Evolutionary conservation across 345 rosid species (phyloP).

Genomic region (Hibiscus syriacus): DNA sequence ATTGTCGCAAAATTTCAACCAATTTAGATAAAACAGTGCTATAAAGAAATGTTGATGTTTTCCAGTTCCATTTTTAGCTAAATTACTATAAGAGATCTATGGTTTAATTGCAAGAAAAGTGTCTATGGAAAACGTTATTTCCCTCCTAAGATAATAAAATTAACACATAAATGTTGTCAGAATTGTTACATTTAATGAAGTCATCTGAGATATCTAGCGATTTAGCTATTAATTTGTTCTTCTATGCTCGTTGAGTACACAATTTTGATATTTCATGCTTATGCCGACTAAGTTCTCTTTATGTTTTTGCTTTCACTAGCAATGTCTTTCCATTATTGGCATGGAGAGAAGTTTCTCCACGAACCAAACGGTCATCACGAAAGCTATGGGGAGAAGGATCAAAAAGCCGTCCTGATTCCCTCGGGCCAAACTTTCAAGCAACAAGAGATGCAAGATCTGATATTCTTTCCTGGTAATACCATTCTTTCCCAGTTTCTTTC

Average conservation of each 20-base stretch:
- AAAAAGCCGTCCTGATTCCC: conserved; percentile 24
- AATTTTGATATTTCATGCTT: neutral
- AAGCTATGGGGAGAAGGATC: conserved; percentile 53
- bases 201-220: neutral
- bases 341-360: conserved; percentile 62
- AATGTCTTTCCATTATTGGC: conserved; percentile 55
- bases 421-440: conserved; percentile 23
- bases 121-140: neutral
- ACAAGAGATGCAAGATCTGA: conserved; percentile 44
- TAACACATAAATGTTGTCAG: too few relatives aligned
- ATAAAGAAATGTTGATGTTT: neutral
- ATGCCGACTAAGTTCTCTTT: neutral
- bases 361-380: conserved; percentile 44
- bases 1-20: neutral
- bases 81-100: neutral
- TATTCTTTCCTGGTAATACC: conserved; percentile 65
- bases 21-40: neutral
- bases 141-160: neutral
- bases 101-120: neutral
- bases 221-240: neutral
- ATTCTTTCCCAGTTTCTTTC: neutral
- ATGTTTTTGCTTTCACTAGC: conserved; percentile 25
- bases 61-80: neutral
- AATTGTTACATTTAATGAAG: neutral
- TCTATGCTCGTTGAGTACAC: neutral